These are phyloP conservation scores for Metarhizium robertsii DNA, from an alignment of 2,329 filamentous ascomycete species.

Conservation along the genomic window DNA sequence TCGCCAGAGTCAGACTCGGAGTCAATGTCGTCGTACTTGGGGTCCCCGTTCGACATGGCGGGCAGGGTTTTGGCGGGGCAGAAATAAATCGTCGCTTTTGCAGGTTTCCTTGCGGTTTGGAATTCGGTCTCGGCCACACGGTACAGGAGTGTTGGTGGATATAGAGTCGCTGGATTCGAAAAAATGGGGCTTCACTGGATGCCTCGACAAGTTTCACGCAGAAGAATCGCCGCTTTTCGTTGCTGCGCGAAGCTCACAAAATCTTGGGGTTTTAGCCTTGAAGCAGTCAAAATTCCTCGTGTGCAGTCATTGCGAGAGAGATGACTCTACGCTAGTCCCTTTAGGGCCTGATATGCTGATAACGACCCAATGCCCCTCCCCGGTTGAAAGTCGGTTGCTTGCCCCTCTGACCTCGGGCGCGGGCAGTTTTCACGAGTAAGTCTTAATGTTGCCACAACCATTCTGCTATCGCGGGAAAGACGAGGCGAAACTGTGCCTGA, in stretches of 20 bases:
- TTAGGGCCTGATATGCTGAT: slow-evolving; percentile 26
- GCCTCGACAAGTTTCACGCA: not conserved
- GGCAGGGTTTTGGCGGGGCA: slow-evolving; percentile 18
- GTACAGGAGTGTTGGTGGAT: not conserved
- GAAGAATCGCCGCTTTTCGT: not conserved
- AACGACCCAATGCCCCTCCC: slow-evolving; percentile 23
- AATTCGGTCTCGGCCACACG: not conserved
- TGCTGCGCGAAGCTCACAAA: slow-evolving; percentile 7
- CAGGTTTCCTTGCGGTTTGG: not conserved
- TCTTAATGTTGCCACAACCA: too few species aligned
- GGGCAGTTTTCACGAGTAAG: too few species aligned
- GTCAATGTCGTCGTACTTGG: slow-evolving; percentile 63
- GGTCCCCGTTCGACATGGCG: slow-evolving; percentile 49
- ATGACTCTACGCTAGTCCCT: slow-evolving; percentile 30
- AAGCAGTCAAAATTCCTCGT: slow-evolving; percentile 33
- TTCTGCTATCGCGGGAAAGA: too few species aligned
- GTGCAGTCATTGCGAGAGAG: slow-evolving; percentile 24
- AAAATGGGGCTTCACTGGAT: not conserved
- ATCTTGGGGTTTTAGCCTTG: slow-evolving; percentile 22
- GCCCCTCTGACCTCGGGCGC: slow-evolving; percentile 4
- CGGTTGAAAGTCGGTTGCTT: slow-evolving; percentile 18
- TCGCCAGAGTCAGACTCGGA: slow-evolving; percentile 61
- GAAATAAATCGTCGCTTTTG: not conserved
- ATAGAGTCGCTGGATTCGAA: not conserved
- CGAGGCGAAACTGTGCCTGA: too few species aligned